Evolutionary conservation across 2,329 filamentous ascomycete species (phyloP).

Genomic region (Fusarium scirpi): DNA sequence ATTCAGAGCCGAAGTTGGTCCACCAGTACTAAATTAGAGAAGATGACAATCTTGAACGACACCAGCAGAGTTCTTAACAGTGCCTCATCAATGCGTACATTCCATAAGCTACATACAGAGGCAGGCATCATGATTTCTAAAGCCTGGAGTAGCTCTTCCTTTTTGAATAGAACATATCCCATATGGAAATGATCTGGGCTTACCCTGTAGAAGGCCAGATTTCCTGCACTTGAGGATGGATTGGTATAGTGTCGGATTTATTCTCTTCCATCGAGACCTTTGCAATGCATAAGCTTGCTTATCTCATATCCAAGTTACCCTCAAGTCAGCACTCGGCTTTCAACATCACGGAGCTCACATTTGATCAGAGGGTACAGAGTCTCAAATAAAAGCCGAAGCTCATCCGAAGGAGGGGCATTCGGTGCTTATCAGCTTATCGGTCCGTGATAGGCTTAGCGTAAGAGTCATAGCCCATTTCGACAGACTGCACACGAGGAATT

Average conservation of each 20-base stretch:
- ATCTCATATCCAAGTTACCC: background rate
- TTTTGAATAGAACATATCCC: background rate
- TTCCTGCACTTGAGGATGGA: background rate
- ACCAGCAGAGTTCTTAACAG: background rate
- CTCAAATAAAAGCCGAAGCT: conserved; percentile 41
- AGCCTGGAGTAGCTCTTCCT: background rate
- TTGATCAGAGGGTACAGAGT: background rate
- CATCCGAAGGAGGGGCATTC: conserved; percentile 52
- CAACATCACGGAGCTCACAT: background rate
- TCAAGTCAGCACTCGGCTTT: background rate
- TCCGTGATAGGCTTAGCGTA: conserved; percentile 53
- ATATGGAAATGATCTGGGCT: background rate
- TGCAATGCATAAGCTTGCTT: background rate
- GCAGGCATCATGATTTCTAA: background rate
- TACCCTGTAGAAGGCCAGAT: background rate
- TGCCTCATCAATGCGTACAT: background rate
- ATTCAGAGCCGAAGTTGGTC: background rate
- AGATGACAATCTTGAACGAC: background rate
- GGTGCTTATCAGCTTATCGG: conserved; percentile 56
- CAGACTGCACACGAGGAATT: conserved; percentile 58
- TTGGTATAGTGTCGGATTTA: background rate
- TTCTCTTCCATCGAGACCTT: background rate
- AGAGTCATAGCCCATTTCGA: conserved; percentile 53
- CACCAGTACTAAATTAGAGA: background rate
- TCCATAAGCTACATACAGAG: background rate